Base-by-base conservation (phyloP, 305 asterid genomes). In the Fraxinus nigra region DNA sequence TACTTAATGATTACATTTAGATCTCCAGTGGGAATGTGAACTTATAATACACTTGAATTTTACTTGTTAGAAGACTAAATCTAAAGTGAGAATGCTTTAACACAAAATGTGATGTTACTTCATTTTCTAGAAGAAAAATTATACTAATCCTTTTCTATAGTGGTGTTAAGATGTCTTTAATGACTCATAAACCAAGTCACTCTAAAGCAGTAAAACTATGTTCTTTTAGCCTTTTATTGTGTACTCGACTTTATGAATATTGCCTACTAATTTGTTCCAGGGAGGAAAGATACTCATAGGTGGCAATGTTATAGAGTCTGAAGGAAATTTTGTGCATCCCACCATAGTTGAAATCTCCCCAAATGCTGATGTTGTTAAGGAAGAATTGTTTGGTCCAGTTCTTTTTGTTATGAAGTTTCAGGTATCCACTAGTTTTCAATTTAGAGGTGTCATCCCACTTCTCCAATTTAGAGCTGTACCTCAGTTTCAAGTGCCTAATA, bases 341-440 rank as follows among this genome's bases (percentile, higher is more conserved):
- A 96, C 99, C 51, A 92, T 94, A 65, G 97, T 94, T 56, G 98
- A 96, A 85, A 93, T 96, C 73, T 88, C 95, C 72, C 74, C 96
- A 20, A 81, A 72, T 69, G 92, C 97, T 32, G 91, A 89, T 70
- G 90, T 94, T 70, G 98, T 96, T 24, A 94, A 93, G 93, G 95
- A 94, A 90, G 98, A 94, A 87, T 81, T 96, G 85, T 96, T 96
- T 87, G 99, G 88, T 79, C 99, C 99, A 14, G 97, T 96, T 87
- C 97, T 96, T 22, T 92, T 93, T 82, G 97, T 92, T 18, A 91
- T 96, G 95, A 96, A 93, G 79, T 96, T 96, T 89, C 90, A 92
- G 97, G 99, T 93, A 83, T 35, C 76, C 26, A 3, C 4, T 32
- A 46, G 24, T 10, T 48, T 30, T 26, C n/a, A 22, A 10, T 35